Base-by-base conservation (phyloP, 495 filamentous ascomycete genomes). In the Aspergillus hancockii region DNA sequence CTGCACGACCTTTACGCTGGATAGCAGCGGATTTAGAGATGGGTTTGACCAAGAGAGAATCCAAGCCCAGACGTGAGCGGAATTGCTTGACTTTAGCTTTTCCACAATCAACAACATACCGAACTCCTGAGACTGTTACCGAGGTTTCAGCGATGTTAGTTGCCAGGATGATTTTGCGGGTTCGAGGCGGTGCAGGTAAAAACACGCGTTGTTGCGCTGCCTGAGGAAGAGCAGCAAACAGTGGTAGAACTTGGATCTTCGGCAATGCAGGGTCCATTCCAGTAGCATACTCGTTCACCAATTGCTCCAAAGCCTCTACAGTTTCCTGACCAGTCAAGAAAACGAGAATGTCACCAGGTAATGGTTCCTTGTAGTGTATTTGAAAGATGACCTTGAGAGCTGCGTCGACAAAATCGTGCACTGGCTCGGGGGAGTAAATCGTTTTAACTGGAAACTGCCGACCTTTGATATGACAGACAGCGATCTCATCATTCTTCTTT, bases 101-200 rank as follows among this genome's bases (percentile, higher is more conserved):
- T 23, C 95, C 95, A 65, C 90, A 89, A 68, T 99, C 95, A 30
- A 99, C 79, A 30, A 99, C 95, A 65, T 85, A 91, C 3, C 92
- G 85, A 4, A 99, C 92, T 2, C 95, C 95, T 8, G 93, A 87
- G 0, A 99, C 92, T 0, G 95, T 99, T 54, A 99, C 88, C 1
- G 95, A 99, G 0, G 95, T 98, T 67, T 99, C 95, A 22, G 95
- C 95, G 62, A 99, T 97, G 71, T 99, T 99, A 14, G 95, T 99
- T 0, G 92, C 84, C 3, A 99, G 80, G 12, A 99, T 91, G 8
- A 99, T 74, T 65, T 98, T 99, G 40, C 95, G 83, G 0, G 89
- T 96, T 19, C 80, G 79, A 10, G 84, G 82, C 1, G 90, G 88
- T 28, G 91, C 80, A 7, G 88, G 90, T 23, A 85, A 79, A 67